Percentiles rank a stretch among this genome's conserved stretches.
phyloP scores from a whole-genome alignment of 345 rosid genomes.

The Leavenworthia alabamica region DNA sequence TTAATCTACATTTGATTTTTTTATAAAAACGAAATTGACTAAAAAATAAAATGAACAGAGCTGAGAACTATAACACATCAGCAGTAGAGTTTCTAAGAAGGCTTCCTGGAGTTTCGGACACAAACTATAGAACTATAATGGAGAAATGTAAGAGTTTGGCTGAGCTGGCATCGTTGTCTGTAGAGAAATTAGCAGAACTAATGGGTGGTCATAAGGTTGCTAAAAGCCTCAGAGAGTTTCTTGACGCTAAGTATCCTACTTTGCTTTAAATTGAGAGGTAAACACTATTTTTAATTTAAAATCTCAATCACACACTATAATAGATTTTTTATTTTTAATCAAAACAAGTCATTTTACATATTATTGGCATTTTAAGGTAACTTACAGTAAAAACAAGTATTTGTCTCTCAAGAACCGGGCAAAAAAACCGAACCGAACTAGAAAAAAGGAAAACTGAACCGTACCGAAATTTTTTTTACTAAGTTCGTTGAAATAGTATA shows the following conservation, averaged over 20 bases:
- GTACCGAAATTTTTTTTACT: too few species aligned
- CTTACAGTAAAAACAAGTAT: too few species aligned
- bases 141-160: slow-evolving; percentile 83
- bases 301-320: neutral
- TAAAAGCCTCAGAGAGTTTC: slow-evolving; percentile 69
- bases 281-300: neutral
- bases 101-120: slow-evolving; percentile 84
- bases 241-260: slow-evolving; percentile 90
- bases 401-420: too few species aligned
- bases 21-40: neutral
- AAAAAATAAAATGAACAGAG: slow-evolving; percentile 40
- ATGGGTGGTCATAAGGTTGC: slow-evolving; percentile 94
- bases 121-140: slow-evolving; percentile 80
- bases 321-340: too few species aligned
- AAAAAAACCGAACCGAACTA: too few species aligned
- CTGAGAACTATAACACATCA: slow-evolving; percentile 87
- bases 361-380: too few species aligned
- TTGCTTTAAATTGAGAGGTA: slow-evolving; percentile 38
- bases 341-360: too few species aligned
- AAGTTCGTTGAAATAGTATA: too few species aligned
- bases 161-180: slow-evolving; percentile 66
- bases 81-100: slow-evolving; percentile 93
- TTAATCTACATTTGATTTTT: neutral
- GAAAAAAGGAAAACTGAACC: too few species aligned
- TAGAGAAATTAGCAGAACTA: slow-evolving; percentile 56